Base-by-base conservation (phyloP, 2,329 filamentous ascomycete species). In the Sclerotiophoma versabilis region DNA sequence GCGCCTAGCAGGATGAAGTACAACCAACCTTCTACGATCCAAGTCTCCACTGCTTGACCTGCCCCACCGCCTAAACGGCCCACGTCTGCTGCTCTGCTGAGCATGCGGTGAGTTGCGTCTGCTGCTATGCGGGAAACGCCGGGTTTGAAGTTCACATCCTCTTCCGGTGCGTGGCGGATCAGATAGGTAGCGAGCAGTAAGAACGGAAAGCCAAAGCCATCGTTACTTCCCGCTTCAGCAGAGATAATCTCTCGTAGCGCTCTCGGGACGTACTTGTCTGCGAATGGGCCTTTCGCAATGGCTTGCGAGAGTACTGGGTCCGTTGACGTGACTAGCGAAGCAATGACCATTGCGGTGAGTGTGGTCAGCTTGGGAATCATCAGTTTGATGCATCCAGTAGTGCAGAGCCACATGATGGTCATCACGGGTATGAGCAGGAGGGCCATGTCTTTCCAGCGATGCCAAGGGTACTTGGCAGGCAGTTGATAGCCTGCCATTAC, bases 231-330 rank as follows among this genome's bases (percentile, higher is more conserved):
- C 3, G 83, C 84, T 58, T 87, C 85, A 1, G 84, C 79, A 0
- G 84, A 86, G 17, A 87, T 87, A 51, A 87, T 82, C 58, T 87
- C 83, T 23, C 84, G 79, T 4, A 87, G 74, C 3, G 80, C 77
- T 1, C 84, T 79, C 9, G 81, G 76, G 2, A 87, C 84, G 53
- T 81, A 87, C 54, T 85, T 86, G 62, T 87, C 84, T 0, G 85
- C 79, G 59, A 88, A 87, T 0, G 83, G 82, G 0, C 84, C 84
- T 65, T 87, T 87, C 15, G 84, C 85, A 14, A 87, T 79, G 22
- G 84, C 83, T 61, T 87, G 84, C 0, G 84, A 86, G 5, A 87
- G 74, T n/a, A 87, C 77, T 0, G 84, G 84, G 55, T 87, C 85
- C 0, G 84, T 87, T 50, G 80, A 85, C 3, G 84, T 86, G 10